phyloP scores from a whole-genome alignment of 2,329 filamentous ascomycete genomes.

The Trichoderma sp. region DNA sequence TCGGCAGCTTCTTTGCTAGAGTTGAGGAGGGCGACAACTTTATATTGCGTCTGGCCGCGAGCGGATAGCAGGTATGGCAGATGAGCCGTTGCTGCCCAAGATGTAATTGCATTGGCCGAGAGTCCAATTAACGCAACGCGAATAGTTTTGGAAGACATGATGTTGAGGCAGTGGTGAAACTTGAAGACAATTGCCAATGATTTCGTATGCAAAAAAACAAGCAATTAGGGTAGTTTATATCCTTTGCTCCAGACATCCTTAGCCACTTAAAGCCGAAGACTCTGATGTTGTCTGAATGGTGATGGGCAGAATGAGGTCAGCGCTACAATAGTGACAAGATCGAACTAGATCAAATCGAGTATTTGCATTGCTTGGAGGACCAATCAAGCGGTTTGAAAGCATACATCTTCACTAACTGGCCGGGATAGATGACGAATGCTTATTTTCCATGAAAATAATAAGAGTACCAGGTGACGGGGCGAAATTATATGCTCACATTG shows the following conservation, averaged over 20 bases:
- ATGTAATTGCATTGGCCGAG: neutral
- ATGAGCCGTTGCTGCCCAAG: slow-evolving; percentile 8
- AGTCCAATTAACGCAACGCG: slow-evolving; percentile 4
- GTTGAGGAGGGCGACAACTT: slow-evolving; percentile 10
- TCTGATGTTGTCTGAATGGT: neutral
- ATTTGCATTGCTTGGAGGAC: neutral
- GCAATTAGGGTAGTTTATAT: neutral
- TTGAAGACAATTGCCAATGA: neutral
- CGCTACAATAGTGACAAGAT: neutral
- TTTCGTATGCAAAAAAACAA: neutral
- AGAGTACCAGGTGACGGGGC: neutral
- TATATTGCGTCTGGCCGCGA: slow-evolving; percentile 6
- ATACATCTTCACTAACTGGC: neutral
- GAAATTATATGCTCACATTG: neutral
- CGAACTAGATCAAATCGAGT: neutral
- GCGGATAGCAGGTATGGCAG: slow-evolving; percentile 5
- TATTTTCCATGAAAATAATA: neutral
- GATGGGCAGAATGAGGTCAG: neutral
- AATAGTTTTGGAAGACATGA: neutral
- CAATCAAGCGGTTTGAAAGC: neutral
- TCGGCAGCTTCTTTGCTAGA: slow-evolving; percentile 6
- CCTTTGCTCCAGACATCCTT: neutral
- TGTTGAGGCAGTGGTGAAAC: neutral
- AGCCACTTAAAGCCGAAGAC: neutral
- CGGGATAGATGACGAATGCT: neutral